Evolutionary conservation across 2,329 filamentous ascomycete genomes (phyloP).

Genomic region (Didymella sp.): DNA sequence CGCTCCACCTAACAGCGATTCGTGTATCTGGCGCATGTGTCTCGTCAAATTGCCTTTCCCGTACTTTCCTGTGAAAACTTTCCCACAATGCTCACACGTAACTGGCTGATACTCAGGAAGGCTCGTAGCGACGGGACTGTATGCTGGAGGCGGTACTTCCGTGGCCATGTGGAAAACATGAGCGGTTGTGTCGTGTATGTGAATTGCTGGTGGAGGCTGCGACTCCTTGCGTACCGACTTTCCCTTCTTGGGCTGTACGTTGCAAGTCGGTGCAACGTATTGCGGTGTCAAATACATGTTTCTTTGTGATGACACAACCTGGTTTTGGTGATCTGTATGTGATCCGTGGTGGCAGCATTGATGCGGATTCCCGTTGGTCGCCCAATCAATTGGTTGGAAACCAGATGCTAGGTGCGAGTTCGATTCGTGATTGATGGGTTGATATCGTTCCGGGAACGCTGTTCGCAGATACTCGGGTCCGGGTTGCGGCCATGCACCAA

Average conservation of each 20-base stretch:
- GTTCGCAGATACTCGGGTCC: neutral
- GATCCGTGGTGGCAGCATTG: neutral
- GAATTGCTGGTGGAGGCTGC: neutral
- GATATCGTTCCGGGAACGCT: neutral
- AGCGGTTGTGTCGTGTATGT: neutral
- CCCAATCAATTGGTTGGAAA: neutral
- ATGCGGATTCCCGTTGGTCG: neutral
- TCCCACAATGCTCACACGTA: neutral
- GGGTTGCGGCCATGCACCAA: neutral
- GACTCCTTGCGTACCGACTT: neutral
- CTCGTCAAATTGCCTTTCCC: conserved; percentile 8
- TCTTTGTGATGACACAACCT: neutral
- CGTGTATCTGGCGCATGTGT: conserved; percentile 8
- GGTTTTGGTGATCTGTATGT: neutral
- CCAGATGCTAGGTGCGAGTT: neutral
- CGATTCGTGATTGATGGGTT: neutral
- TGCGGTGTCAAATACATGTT: neutral
- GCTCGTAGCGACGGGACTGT: neutral
- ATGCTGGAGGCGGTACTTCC: neutral
- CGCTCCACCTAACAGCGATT: neutral
- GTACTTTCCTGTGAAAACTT: conserved; percentile 10
- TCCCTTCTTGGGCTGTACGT: neutral
- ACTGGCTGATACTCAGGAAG: neutral
- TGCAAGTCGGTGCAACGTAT: neutral
- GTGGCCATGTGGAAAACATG: neutral